Percentiles rank a stretch among this genome's conserved stretches.
Evolutionary conservation across 192 early-diverging fungal genomes (phyloP).

Genomic region (Phlyctochytrium planicorne): DNA sequence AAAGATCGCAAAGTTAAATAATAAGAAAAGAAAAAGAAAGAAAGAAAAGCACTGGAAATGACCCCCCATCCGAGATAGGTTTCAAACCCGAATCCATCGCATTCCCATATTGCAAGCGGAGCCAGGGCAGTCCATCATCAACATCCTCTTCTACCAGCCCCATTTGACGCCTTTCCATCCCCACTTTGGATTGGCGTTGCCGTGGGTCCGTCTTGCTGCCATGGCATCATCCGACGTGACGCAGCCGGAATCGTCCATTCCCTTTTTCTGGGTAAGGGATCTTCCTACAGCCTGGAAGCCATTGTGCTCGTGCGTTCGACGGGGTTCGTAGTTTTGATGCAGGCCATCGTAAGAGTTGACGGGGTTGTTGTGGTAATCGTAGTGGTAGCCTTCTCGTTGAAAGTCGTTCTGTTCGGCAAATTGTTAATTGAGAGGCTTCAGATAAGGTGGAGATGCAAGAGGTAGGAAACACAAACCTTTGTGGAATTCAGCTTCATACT

Average conservation of each 20-base stretch:
- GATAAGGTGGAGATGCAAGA: neutral
- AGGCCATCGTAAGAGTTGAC: constrained; percentile 5
- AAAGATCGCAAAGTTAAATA: neutral
- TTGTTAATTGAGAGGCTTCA: constrained; percentile 2
- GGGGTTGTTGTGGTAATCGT: neutral
- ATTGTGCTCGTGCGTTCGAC: too few relatives aligned
- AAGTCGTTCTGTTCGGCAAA: neutral
- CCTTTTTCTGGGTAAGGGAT: constrained; percentile 31
- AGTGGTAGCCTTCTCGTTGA: neutral
- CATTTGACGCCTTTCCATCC: constrained; percentile 27
- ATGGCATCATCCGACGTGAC: constrained; percentile 43
- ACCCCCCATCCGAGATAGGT: too few relatives aligned
- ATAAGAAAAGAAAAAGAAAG: neutral
- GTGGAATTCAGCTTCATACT: constrained; percentile 1
- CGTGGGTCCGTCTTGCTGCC: constrained; percentile 3
- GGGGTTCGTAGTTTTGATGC: neutral
- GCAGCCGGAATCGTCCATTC: constrained; percentile 37
- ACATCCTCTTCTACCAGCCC: constrained; percentile 8
- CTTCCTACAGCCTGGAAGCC: constrained; percentile 26
- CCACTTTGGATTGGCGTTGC: constrained; percentile 11
- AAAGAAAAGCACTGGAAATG: too few relatives aligned
- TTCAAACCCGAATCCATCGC: too few relatives aligned
- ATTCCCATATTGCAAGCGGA: too few relatives aligned
- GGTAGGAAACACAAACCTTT: neutral
- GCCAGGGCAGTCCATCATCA: too few relatives aligned